These are phyloP conservation scores for Phylloporus rhodoxanthus DNA, from an alignment of 768 basidiomycete species.

Conservation along the genomic window DNA sequence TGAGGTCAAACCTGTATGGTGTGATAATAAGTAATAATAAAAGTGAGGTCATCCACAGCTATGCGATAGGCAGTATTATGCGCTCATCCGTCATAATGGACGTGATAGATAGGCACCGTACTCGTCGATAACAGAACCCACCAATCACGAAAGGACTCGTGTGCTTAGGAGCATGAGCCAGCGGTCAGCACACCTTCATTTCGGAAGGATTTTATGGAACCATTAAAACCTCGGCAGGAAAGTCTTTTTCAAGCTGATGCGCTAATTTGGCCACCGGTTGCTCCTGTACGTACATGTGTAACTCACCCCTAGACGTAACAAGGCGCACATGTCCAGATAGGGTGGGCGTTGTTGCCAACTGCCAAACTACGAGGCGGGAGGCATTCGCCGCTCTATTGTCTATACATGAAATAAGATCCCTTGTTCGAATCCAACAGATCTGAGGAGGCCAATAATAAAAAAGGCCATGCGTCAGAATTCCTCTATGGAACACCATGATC, in stretches of 20 bases:
- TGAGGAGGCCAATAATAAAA: not conserved
- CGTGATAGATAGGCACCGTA: constrained; percentile 1
- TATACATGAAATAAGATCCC: not conserved
- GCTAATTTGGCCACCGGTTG: constrained; percentile 21
- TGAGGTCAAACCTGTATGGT: not conserved
- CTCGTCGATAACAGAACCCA: constrained; percentile 8
- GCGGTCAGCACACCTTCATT: constrained; percentile 10
- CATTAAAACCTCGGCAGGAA: constrained; percentile 8
- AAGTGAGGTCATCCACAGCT: constrained; percentile 1
- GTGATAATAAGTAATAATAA: not conserved
- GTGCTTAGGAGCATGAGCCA: constrained; percentile 4
- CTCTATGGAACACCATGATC: constrained; percentile 2
- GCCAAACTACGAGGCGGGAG: constrained; percentile 1
- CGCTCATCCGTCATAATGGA: not conserved
- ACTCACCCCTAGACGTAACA: not conserved
- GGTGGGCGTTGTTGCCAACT: not conserved
- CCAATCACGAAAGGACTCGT: constrained; percentile 26
- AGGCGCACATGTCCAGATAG: not conserved
- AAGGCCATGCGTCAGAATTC: not conserved
- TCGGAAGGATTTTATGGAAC: constrained; percentile 7
- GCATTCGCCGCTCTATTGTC: constrained; percentile 6
- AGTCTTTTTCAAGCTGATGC: constrained; percentile 1
- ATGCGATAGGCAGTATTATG: constrained; percentile 1
- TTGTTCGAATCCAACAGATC: not conserved
- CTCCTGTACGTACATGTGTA: not conserved